Percentiles rank a stretch among this genome's conserved stretches.
Conservation (phyloP, 495 filamentous ascomycete genomes). For the Neurospora discreta region DNA sequence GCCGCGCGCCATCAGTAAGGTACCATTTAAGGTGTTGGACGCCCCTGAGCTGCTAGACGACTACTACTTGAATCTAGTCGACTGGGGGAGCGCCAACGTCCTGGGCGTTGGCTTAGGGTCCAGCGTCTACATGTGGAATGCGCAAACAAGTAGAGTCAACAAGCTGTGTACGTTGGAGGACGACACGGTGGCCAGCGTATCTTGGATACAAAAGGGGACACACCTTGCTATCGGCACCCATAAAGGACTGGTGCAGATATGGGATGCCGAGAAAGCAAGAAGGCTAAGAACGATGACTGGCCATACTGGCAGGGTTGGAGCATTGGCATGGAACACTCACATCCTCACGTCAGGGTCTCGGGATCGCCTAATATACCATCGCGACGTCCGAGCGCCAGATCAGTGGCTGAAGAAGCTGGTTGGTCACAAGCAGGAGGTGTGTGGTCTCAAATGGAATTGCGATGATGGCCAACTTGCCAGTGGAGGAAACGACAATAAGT, state of each 20-base stretch:
- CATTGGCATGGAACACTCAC: constrained; percentile 94
- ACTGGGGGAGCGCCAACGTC: constrained; percentile 95
- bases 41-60: constrained; percentile 93
- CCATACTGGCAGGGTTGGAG: constrained; percentile 80
- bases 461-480: constrained; percentile 92
- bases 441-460: constrained; percentile 93
- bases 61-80: constrained; percentile 93
- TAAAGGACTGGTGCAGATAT: constrained; percentile 91
- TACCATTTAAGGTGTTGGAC: constrained; percentile 95
- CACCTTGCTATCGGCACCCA: constrained; percentile 90
- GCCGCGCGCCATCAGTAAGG: constrained; percentile 81
- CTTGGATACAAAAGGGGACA: constrained; percentile 93
- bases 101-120: constrained; percentile 84
- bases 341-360: constrained; percentile 92
- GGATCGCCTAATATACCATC: constrained; percentile 86
- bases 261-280: constrained; percentile 81
- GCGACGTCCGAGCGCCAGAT: constrained; percentile 87
- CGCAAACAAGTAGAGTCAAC: constrained; percentile 70
- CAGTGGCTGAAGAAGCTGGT: constrained; percentile 74
- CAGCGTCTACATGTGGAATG: constrained; percentile 99
- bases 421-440: constrained; percentile 98
- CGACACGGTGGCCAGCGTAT: constrained; percentile 91
- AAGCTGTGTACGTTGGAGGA: constrained; percentile 89
- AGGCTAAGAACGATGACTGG: constrained; percentile 92
- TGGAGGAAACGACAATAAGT: constrained; percentile 95